Conservation (phyloP, 176 grass and related monocot genomes). For the Oryza rufipogon region DNA sequence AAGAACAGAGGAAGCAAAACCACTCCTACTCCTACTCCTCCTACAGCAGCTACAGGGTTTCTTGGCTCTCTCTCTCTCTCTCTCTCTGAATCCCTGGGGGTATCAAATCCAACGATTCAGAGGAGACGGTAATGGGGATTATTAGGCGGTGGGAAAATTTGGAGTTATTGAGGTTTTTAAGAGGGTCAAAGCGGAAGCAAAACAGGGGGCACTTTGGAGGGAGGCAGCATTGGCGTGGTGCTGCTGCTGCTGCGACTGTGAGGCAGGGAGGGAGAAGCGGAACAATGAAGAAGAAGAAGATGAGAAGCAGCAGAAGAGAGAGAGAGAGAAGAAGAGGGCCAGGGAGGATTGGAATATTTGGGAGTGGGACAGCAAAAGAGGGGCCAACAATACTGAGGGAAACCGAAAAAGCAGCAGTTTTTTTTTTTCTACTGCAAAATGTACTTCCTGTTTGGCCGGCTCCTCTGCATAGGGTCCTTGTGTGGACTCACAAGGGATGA, state of each 20-base stretch:
- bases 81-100: conserved; percentile 3
- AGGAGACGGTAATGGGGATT: conserved; percentile 20
- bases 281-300: conserved; percentile 37
- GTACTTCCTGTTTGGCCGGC: neutral
- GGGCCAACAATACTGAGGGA: conserved; percentile 7
- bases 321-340: neutral
- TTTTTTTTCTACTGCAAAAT: conserved; percentile 44
- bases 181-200: conserved; percentile 47
- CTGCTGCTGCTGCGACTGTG: neutral
- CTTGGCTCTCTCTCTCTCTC: neutral
- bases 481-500: neutral
- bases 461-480: neutral
- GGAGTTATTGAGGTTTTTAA: conserved; percentile 35
- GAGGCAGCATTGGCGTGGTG: conserved; percentile 33
- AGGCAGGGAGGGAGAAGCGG: neutral
- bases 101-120: neutral
- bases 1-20: conserved; percentile 14
- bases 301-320: conserved; percentile 15
- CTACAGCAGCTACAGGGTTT: conserved; percentile 6
- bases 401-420: conserved; percentile 36
- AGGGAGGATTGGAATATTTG: conserved; percentile 33
- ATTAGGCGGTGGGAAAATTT: conserved; percentile 22
- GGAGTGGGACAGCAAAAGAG: conserved; percentile 21
- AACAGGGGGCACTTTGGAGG: conserved; percentile 34
- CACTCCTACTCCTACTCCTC: neutral